Evolutionary conservation across 2,329 filamentous ascomycete species (phyloP).

Genomic region (Scedosporium aurantiacum): DNA sequence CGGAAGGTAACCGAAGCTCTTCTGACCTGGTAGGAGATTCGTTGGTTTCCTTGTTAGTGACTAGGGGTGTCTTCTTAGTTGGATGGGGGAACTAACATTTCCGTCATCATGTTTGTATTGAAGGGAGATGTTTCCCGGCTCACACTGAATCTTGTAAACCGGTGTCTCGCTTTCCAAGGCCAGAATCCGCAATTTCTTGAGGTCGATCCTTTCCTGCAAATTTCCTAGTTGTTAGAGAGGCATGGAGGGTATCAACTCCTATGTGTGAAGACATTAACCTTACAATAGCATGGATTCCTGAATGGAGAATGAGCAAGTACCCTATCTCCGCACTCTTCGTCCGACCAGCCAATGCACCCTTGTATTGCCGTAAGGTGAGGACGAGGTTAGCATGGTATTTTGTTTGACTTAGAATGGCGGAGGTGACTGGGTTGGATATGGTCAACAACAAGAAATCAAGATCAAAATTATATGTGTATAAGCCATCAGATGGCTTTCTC

Average conservation of each 20-base stretch:
- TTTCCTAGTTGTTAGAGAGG: neutral
- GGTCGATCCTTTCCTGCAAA: slow-evolving; percentile 3
- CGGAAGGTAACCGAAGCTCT: slow-evolving; percentile 1
- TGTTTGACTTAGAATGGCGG: neutral
- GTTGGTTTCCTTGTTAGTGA: neutral
- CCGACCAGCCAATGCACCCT: neutral
- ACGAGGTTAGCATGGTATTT: slow-evolving; percentile 1
- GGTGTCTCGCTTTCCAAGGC: neutral
- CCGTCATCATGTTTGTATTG: neutral
- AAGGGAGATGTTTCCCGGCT: neutral
- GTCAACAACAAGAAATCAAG: neutral
- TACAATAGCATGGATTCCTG: slow-evolving; percentile 4
- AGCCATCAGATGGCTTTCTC: slow-evolving; percentile 1
- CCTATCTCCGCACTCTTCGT: neutral
- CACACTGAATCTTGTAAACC: slow-evolving; percentile 2
- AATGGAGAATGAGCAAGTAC: slow-evolving; percentile 4
- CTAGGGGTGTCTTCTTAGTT: neutral
- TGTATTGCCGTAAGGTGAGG: slow-evolving; percentile 2
- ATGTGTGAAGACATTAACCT: neutral
- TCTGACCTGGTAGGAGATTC: neutral
- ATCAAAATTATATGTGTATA: slow-evolving; percentile 7
- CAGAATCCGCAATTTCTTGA: slow-evolving; percentile 2
- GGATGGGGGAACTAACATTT: neutral
- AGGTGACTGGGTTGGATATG: neutral
- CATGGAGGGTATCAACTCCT: neutral